Conservation (phyloP, 768 basidiomycete genomes). For the Pulveroboletus frians region DNA sequence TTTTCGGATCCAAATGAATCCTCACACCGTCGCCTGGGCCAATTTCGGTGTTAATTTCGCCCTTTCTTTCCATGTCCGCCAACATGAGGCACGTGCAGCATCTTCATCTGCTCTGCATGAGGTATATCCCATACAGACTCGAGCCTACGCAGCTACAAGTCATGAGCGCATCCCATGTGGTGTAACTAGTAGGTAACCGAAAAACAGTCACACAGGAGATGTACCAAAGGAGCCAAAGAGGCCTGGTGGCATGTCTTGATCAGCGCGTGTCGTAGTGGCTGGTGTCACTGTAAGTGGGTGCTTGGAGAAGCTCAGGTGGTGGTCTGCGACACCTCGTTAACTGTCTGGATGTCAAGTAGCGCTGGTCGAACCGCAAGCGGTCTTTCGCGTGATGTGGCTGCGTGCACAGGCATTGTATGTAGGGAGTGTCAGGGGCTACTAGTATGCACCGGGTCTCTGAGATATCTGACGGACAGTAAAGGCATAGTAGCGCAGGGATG, state of each 20-base stretch:
- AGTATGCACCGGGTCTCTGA: not conserved
- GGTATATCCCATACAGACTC: not conserved
- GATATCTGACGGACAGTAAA: not conserved
- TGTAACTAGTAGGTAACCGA: constrained; percentile 3
- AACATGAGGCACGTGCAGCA: not conserved
- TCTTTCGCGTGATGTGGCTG: constrained; percentile 8
- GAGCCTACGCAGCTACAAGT: not conserved
- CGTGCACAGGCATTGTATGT: constrained; percentile 5
- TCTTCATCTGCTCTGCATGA: not conserved
- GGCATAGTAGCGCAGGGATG: no score
- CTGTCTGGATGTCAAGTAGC: constrained; percentile 10
- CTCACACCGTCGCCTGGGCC: not conserved
- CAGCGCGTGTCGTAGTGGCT: constrained; percentile 1
- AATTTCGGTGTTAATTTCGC: not conserved
- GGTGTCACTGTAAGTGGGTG: constrained; percentile 9
- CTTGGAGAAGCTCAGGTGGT: constrained; percentile 6
- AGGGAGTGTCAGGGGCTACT: not conserved
- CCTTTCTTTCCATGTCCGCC: not conserved
- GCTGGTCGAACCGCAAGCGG: constrained; percentile 7
- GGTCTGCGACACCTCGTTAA: constrained; percentile 7
- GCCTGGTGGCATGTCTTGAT: constrained; percentile 10
- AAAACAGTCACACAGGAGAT: not conserved
- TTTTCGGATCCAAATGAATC: not conserved
- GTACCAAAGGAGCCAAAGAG: constrained; percentile 12
- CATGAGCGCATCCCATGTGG: not conserved